phyloP scores from a whole-genome alignment of 352 stramenopile species.

The Phytophthora rubi region DNA sequence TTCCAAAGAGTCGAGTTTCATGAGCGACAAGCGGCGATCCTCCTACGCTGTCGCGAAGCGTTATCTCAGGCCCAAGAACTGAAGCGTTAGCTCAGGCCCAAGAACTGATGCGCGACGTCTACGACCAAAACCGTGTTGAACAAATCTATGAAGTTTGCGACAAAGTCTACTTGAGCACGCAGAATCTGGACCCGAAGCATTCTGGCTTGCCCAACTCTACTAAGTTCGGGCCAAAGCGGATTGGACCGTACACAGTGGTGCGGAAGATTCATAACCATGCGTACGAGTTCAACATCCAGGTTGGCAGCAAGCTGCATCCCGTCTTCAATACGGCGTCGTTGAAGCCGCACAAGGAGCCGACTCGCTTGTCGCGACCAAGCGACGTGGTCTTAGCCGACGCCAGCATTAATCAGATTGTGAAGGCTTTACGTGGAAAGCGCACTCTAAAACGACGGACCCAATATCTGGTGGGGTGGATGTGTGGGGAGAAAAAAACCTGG shows the following conservation, averaged over 20 bases:
- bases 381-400: constrained; percentile 12
- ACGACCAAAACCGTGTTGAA: not conserved
- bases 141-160: constrained; percentile 18
- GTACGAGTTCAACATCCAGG: constrained; percentile 33
- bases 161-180: constrained; percentile 23
- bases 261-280: constrained; percentile 24
- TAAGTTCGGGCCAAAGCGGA: constrained; percentile 29
- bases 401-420: constrained; percentile 2
- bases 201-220: constrained; percentile 15
- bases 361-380: not conserved
- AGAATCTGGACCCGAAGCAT: constrained; percentile 21
- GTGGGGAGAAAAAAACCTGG: constrained; percentile 6
- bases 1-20: constrained; percentile 10
- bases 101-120: too few relatives aligned
- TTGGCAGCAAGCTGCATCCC: constrained; percentile 16
- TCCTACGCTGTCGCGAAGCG: too few relatives aligned
- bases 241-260: constrained; percentile 16
- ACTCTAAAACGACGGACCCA: constrained; percentile 1
- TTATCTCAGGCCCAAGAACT: too few relatives aligned
- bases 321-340: not conserved
- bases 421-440: constrained; percentile 3
- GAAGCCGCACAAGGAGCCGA: constrained; percentile 17
- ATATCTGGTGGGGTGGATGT: constrained; percentile 26
- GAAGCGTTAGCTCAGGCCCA: too few relatives aligned
- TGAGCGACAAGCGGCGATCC: constrained; percentile 10